Conservation (phyloP, 805 yeast genomes). For the Ogataea kodamae region DNA sequence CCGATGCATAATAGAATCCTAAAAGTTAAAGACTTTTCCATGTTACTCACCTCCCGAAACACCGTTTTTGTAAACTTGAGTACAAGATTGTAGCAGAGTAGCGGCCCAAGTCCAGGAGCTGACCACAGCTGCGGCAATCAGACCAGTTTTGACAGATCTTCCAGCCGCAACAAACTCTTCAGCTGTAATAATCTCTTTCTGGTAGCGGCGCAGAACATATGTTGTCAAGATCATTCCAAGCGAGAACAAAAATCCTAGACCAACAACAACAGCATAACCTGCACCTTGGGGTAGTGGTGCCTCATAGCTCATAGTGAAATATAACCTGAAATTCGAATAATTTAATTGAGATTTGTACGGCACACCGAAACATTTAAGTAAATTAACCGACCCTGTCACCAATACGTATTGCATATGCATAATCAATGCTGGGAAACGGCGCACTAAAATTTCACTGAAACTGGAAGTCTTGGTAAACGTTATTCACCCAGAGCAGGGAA, state of each 20-base stretch:
- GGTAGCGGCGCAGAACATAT: constrained; percentile 67
- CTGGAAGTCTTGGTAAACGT: too few species aligned
- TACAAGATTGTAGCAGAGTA: constrained; percentile 67
- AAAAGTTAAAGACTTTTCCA: constrained; percentile 1
- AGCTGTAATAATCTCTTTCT: constrained; percentile 82
- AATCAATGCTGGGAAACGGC: too few species aligned
- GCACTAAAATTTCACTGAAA: too few species aligned
- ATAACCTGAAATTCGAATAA: background rate
- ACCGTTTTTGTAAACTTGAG: constrained; percentile 78
- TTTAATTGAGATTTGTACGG: background rate
- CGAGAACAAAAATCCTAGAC: constrained; percentile 74
- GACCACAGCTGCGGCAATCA: constrained; percentile 87
- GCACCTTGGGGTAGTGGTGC: constrained; percentile 58
- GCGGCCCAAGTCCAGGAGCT: constrained; percentile 96
- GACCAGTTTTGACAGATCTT: constrained; percentile 77
- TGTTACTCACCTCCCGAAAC: constrained; percentile 48
- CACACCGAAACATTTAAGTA: constrained; percentile 1
- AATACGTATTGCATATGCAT: too few species aligned
- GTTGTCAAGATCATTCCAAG: constrained; percentile 77
- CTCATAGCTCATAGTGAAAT: too few species aligned
- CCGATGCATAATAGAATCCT: constrained; percentile 70
- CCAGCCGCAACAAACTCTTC: constrained; percentile 96
- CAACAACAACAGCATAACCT: constrained; percentile 85
- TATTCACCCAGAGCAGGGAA: too few species aligned
- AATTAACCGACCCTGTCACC: too few species aligned